These are phyloP conservation scores for Podaxis mareebaensis DNA, from an alignment of 768 basidiomycete species.

Conservation along the genomic window DNA sequence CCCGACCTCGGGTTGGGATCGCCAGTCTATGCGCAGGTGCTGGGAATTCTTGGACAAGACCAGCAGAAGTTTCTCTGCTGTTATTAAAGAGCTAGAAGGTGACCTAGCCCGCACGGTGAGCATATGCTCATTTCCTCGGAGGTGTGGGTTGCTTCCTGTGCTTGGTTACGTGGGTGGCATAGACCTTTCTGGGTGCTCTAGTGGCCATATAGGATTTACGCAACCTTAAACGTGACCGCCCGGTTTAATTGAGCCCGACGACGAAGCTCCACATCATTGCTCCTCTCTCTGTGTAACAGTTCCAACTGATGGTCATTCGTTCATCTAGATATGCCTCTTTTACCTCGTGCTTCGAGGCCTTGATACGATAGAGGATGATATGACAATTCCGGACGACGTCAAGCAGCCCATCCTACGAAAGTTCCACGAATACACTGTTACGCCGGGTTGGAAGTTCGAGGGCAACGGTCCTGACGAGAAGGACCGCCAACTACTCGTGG, in stretches of 20 bases:
- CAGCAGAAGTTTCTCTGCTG: conserved; percentile 86
- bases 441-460: conserved; percentile 85
- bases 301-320: conserved; percentile 4
- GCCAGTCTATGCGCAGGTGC: conserved; percentile 82
- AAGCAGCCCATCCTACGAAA: conserved; percentile 85
- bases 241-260: background rate
- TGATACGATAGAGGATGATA: conserved; percentile 99
- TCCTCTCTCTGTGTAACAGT: background rate
- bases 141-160: background rate
- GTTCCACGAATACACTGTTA: conserved; percentile 78
- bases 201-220: background rate
- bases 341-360: conserved; percentile 92
- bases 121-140: conserved; percentile 22
- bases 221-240: background rate
- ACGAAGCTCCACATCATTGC: background rate
- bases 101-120: conserved; percentile 90
- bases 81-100: conserved; percentile 95
- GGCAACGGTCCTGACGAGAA: conserved; percentile 86
- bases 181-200: background rate
- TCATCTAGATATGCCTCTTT: conserved; percentile 84
- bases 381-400: conserved; percentile 84
- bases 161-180: background rate
- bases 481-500: conserved; percentile 80
- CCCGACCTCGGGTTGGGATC: conserved; percentile 83
- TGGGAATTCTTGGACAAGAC: conserved; percentile 90